Conservation (phyloP, 2,329 filamentous ascomycete species). For the Didymella pomorum region DNA sequence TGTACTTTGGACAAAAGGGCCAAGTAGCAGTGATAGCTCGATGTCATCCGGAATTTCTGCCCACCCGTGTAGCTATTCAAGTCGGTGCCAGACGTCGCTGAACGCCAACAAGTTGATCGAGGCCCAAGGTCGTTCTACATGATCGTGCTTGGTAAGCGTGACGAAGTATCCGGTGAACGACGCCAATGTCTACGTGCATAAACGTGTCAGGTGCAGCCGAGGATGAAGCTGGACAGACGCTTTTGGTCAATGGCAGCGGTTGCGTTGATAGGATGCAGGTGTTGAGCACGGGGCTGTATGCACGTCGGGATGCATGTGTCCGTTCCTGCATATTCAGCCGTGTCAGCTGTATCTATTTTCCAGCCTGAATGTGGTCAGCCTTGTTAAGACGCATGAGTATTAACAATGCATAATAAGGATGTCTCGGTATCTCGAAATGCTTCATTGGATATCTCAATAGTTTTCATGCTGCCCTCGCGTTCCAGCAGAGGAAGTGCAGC, state of each 20-base stretch:
- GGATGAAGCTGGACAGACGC: not conserved
- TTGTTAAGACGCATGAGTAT: not conserved
- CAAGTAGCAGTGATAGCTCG: too few relatives aligned
- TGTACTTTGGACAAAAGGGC: too few relatives aligned
- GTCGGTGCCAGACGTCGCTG: too few relatives aligned
- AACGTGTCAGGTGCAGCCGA: not conserved
- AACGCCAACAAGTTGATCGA: too few relatives aligned
- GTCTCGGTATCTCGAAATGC: constrained; percentile 12
- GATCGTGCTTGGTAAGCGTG: too few relatives aligned
- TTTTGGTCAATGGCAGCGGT: not conserved
- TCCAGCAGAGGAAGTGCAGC: constrained; percentile 30
- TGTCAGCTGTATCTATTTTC: not conserved
- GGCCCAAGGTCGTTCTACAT: too few relatives aligned
- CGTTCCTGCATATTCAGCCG: not conserved
- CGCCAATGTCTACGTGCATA: too few relatives aligned
- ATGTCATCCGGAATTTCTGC: too few relatives aligned
- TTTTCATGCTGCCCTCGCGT: constrained; percentile 27
- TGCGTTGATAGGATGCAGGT: not conserved
- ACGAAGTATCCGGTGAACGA: too few relatives aligned
- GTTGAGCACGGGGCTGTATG: not conserved
- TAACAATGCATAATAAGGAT: not conserved
- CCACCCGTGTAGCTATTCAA: too few relatives aligned
- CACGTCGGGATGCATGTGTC: not conserved
- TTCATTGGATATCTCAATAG: constrained; percentile 28
- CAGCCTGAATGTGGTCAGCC: not conserved